Evolutionary conservation across 2,329 filamentous ascomycete genomes (phyloP).

Genomic region (Falciphora oryzae): DNA sequence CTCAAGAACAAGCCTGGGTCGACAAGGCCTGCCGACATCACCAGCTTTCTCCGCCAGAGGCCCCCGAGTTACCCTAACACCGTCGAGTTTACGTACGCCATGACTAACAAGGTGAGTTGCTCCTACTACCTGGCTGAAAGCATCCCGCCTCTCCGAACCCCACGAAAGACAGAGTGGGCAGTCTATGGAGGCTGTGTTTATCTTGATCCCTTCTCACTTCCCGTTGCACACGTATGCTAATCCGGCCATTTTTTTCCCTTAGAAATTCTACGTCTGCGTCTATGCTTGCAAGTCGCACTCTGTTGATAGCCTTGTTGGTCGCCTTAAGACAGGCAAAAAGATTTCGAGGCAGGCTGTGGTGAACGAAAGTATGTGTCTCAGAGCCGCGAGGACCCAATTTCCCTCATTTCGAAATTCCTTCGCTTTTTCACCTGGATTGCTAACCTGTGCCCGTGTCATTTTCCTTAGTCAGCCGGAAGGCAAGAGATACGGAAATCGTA

Average conservation of each 20-base stretch:
- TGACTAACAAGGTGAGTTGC: constrained; percentile 69
- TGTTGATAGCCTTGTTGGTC: constrained; percentile 64
- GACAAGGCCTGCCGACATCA: constrained; percentile 90
- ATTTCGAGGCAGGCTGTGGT: constrained; percentile 79
- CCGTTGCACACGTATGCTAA: not conserved
- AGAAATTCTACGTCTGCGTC: constrained; percentile 69
- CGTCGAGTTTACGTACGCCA: constrained; percentile 82
- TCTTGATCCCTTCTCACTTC: not conserved
- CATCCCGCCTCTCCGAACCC: not conserved
- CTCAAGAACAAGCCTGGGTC: constrained; percentile 95
- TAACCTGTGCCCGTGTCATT: not conserved
- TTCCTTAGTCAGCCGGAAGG: constrained; percentile 65
- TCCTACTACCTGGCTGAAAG: not conserved
- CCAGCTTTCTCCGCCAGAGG: constrained; percentile 63
- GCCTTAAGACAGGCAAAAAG: constrained; percentile 59
- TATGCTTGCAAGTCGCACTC: constrained; percentile 71
- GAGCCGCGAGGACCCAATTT: not conserved
- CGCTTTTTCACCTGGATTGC: not conserved
- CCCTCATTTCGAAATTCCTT: constrained; percentile 10
- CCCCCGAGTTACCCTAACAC: constrained; percentile 65
- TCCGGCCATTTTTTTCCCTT: constrained; percentile 7
- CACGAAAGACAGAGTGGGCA: not conserved
- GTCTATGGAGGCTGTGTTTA: no score
- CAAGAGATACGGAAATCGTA: constrained; percentile 82
- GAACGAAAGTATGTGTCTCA: constrained; percentile 62